Evolutionary conservation across 1,284 basidiomycete species (phyloP).

Genomic region (Rhodofomes roseus): DNA sequence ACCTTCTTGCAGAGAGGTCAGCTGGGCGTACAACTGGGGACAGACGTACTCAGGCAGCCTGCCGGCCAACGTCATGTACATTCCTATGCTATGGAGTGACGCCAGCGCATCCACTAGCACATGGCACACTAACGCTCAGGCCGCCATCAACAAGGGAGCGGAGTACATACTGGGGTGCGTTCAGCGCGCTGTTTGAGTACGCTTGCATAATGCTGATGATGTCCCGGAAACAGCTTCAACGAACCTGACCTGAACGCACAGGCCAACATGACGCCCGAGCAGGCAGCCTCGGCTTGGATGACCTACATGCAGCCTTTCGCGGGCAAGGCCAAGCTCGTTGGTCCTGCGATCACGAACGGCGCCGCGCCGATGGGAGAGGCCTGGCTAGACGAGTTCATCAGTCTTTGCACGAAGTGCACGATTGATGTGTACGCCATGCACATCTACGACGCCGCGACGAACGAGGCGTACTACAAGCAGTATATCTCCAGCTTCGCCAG

Average conservation of each 20-base stretch:
- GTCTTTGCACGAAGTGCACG: constrained; percentile 26
- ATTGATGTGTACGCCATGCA: constrained; percentile 31
- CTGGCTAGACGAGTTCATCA: constrained; percentile 30
- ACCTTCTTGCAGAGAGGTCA: constrained; percentile 13
- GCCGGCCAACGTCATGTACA: constrained; percentile 18
- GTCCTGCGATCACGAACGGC: constrained; percentile 33
- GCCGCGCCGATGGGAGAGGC: constrained; percentile 28
- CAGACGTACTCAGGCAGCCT: constrained; percentile 19
- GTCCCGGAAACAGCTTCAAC: constrained; percentile 24
- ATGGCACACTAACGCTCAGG: constrained; percentile 24
- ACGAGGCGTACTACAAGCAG: constrained; percentile 28
- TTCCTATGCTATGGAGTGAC: constrained; percentile 29
- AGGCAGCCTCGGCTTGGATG: constrained; percentile 27
- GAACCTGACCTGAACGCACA: constrained; percentile 31
- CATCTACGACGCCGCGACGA: constrained; percentile 32
- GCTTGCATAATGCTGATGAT: background rate
- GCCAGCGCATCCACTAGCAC: constrained; percentile 16
- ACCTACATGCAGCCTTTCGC: constrained; percentile 31
- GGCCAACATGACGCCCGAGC: constrained; percentile 26
- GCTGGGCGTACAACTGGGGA: constrained; percentile 30
- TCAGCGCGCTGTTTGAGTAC: background rate
- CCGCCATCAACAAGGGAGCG: constrained; percentile 26
- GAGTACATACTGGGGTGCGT: constrained; percentile 28
- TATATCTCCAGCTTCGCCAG: constrained; percentile 27
- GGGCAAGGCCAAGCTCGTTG: constrained; percentile 30